phyloP scores from a whole-genome alignment of 2,329 filamentous ascomycete genomes.

The Graphiopsis chlorocephala region DNA sequence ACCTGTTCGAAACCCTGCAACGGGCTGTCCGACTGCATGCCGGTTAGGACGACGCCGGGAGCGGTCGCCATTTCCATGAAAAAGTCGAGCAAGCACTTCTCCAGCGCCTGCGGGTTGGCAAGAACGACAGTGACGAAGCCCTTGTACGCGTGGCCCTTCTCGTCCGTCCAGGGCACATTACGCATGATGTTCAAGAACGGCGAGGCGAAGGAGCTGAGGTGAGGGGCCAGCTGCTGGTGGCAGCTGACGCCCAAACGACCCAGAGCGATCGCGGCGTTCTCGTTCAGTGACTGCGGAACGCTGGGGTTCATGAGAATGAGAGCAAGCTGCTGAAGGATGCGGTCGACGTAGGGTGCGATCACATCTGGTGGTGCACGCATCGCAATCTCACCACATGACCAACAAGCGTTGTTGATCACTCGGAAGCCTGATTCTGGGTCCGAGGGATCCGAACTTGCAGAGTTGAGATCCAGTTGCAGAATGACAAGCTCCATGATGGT shows the following conservation, averaged over 20 bases:
- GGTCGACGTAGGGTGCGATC: conserved; percentile 74
- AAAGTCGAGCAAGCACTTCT: conserved; percentile 76
- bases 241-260: conserved; percentile 82
- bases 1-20: conserved; percentile 68
- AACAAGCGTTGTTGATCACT: conserved; percentile 97
- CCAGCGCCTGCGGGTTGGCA: conserved; percentile 87
- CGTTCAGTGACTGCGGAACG: conserved; percentile 80
- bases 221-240: conserved; percentile 71
- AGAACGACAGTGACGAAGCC: conserved; percentile 84
- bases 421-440: conserved; percentile 85
- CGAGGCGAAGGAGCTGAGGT: conserved; percentile 74
- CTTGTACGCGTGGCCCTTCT: conserved; percentile 90
- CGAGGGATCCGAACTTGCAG: conserved; percentile 63
- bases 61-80: conserved; percentile 80
- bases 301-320: conserved; percentile 81
- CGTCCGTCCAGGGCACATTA: conserved; percentile 81
- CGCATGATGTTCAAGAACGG: conserved; percentile 79
- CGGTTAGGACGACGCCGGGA: conserved; percentile 55
- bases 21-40: conserved; percentile 59
- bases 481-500: conserved; percentile 78
- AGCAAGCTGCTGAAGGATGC: conserved; percentile 72
- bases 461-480: conserved; percentile 72
- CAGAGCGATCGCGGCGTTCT: conserved; percentile 92
- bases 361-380: conserved; percentile 69
- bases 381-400: conserved; percentile 90